Conservation (phyloP, 1,284 basidiomycete species). For the Ustilago esculenta region DNA sequence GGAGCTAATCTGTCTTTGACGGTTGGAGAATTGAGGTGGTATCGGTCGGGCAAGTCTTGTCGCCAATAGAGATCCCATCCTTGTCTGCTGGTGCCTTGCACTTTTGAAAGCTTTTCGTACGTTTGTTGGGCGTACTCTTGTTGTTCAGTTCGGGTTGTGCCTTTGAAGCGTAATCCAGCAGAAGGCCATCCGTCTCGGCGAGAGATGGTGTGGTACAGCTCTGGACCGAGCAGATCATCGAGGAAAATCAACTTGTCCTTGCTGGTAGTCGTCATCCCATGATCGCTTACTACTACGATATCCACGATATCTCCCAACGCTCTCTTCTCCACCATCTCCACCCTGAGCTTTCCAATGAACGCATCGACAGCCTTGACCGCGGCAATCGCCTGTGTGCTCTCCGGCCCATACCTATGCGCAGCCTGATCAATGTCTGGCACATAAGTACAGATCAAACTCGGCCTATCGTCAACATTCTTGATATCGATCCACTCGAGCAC, state of each 20-base stretch:
- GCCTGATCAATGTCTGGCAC: conserved; percentile 70
- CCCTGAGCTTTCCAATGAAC: conserved; percentile 78
- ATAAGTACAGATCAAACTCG: conserved; percentile 70
- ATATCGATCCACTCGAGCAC: conserved; percentile 48
- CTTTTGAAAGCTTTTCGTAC: not conserved
- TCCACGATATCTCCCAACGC: conserved; percentile 85
- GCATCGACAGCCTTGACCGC: conserved; percentile 77
- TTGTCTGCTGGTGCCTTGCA: not conserved
- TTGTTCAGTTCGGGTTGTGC: not conserved
- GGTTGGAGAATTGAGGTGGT: conserved; percentile 1
- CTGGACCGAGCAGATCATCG: conserved; percentile 80
- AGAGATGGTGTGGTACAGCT: conserved; percentile 74
- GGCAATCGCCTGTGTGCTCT: conserved; percentile 63
- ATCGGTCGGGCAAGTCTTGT: conserved; percentile 17
- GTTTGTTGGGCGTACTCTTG: not conserved
- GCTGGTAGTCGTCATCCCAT: conserved; percentile 89
- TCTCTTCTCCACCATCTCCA: conserved; percentile 73
- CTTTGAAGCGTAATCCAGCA: conserved; percentile 30
- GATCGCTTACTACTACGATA: conserved; percentile 88
- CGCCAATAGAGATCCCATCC: conserved; percentile 23
- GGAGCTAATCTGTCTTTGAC: conserved; percentile 26
- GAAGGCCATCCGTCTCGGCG: conserved; percentile 75
- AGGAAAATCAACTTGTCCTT: conserved; percentile 80
- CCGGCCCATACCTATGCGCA: conserved; percentile 81
- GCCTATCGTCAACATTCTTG: conserved; percentile 19